phyloP scores from a whole-genome alignment of 257 asterid species.

The Solanum sejunctum region DNA sequence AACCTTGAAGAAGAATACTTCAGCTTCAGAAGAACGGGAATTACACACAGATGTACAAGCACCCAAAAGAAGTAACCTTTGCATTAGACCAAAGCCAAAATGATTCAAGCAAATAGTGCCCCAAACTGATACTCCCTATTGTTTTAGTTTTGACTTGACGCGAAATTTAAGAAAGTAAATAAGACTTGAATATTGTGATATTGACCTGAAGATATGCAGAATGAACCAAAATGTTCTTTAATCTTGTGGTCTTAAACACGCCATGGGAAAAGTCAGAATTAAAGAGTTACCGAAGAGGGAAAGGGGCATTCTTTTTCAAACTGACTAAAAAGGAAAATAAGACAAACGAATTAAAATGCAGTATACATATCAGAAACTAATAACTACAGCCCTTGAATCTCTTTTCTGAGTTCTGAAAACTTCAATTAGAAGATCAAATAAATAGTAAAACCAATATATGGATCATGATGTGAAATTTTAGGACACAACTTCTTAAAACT shows the following conservation, averaged over 20 bases:
- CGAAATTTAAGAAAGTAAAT: neutral
- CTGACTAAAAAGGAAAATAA: neutral
- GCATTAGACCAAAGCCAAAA: neutral
- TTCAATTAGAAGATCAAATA: neutral
- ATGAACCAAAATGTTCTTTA: neutral
- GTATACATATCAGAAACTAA: neutral
- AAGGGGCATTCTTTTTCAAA: neutral
- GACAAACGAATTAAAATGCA: neutral
- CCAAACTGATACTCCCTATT: neutral
- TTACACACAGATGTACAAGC: neutral
- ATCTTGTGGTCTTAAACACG: neutral
- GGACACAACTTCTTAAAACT: neutral
- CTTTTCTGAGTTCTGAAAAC: neutral
- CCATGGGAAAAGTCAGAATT: neutral
- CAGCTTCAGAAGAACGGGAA: neutral
- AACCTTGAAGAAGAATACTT: neutral
- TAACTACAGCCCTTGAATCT: neutral
- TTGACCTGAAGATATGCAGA: neutral
- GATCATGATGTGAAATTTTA: neutral
- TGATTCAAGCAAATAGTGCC: neutral
- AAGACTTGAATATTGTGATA: neutral
- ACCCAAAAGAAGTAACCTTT: neutral
- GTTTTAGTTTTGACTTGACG: neutral
- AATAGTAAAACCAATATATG: neutral
- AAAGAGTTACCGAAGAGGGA: neutral